These are phyloP conservation scores for Ophiosphaerella herpotricha DNA, from an alignment of 2,329 filamentous ascomycete species.

Conservation along the genomic window DNA sequence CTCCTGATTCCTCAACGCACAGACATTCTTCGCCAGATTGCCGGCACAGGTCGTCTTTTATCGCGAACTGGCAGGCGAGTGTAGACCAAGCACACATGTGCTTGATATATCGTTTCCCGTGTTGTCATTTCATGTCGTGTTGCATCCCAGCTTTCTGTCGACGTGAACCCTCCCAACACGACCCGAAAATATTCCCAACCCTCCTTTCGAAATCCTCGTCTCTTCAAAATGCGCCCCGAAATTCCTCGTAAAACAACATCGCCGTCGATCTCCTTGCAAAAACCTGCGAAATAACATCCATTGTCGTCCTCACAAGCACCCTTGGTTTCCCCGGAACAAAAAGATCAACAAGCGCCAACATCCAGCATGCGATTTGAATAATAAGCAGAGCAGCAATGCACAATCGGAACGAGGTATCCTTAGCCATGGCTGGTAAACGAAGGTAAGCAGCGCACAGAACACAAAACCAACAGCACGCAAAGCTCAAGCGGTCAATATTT, in stretches of 20 bases:
- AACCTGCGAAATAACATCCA: conserved; percentile 19
- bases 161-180: no score
- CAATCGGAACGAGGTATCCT: conserved; percentile 32
- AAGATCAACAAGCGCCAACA: conserved; percentile 36
- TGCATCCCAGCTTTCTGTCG: no score
- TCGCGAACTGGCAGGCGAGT: no score
- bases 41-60: no score
- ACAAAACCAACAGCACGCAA: neutral
- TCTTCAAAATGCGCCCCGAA: conserved; percentile 11
- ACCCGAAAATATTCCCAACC: no score
- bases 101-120: no score
- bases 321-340: conserved; percentile 34
- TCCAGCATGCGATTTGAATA: conserved; percentile 39
- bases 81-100: no score
- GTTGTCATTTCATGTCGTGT: no score
- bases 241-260: conserved; percentile 21
- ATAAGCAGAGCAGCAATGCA: conserved; percentile 37
- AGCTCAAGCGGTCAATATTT: neutral
- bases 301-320: conserved; percentile 24
- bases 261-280: conserved; percentile 23
- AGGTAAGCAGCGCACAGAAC: neutral
- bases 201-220: no score
- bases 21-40: no score
- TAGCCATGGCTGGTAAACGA: conserved; percentile 23
- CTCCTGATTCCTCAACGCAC: no score